Evolutionary conservation across 2,329 filamentous ascomycete species (phyloP).

Genomic region (Colletotrichum graminicola): DNA sequence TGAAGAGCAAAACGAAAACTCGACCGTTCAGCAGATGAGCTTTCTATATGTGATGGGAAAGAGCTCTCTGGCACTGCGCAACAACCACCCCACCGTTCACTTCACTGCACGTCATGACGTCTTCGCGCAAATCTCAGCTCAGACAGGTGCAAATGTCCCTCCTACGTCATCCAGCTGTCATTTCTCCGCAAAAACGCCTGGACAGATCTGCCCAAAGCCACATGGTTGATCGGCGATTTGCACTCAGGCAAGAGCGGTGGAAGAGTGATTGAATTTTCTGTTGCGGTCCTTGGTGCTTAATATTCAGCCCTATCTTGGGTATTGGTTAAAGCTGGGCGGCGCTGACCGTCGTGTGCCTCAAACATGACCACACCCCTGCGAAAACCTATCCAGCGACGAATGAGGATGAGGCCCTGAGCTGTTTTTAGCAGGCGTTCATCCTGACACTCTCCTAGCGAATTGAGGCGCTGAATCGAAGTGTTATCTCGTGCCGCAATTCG

Average conservation of each 20-base stretch:
- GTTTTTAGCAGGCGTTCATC: not conserved
- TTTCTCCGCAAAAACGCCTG: constrained; percentile 34
- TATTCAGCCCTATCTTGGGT: constrained; percentile 23
- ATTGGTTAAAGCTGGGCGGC: constrained; percentile 2
- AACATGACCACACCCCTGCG: constrained; percentile 21
- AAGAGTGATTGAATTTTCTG: not conserved
- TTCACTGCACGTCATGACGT: constrained; percentile 39
- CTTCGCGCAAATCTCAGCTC: constrained; percentile 37
- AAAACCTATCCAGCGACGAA: not conserved
- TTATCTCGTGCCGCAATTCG: not conserved
- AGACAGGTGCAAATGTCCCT: constrained; percentile 27
- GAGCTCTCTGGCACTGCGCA: constrained; percentile 10
- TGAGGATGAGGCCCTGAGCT: not conserved
- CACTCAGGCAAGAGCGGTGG: not conserved
- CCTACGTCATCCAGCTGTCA: constrained; percentile 38
- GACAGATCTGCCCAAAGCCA: constrained; percentile 25
- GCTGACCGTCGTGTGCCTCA: constrained; percentile 15
- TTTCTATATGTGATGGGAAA: constrained; percentile 16
- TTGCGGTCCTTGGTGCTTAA: constrained; percentile 6
- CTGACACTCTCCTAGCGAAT: not conserved
- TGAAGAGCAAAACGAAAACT: not conserved
- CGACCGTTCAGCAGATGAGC: constrained; percentile 1
- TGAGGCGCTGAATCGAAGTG: not conserved
- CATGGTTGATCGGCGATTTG: constrained; percentile 36
- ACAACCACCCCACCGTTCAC: constrained; percentile 23